Evolutionary conservation across 1,139 yeast genomes (phyloP).

Genomic region (Wickerhamomyces sp.): DNA sequence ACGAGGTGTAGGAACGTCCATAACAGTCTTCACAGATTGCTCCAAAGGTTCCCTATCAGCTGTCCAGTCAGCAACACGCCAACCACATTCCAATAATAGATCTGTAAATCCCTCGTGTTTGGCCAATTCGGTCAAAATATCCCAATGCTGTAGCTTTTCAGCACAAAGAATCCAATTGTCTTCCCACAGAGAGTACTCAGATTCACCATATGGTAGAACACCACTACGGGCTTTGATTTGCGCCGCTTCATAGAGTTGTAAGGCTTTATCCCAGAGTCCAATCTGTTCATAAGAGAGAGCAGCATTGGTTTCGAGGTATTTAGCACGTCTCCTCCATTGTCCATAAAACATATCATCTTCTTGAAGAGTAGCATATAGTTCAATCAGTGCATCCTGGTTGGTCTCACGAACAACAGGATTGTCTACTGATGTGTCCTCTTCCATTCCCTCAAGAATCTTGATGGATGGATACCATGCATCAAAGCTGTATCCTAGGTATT

Average conservation of each 20-base stretch:
- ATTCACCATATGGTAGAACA: constrained; percentile 89
- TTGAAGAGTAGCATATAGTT: constrained; percentile 79
- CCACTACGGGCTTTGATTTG: constrained; percentile 97
- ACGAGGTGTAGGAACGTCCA: constrained; percentile 98
- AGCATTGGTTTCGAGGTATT: constrained; percentile 85
- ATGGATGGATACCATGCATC: constrained; percentile 92
- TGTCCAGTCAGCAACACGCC: constrained; percentile 99
- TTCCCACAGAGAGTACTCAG: constrained; percentile 96
- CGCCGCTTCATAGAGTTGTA: constrained; percentile 93
- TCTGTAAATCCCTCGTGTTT: constrained; percentile 98
- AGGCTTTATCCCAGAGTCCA: constrained; percentile 93
- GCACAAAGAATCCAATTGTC: constrained; percentile 98
- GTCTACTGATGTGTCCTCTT: constrained; percentile 59
- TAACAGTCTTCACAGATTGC: constrained; percentile 89
- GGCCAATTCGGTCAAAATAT: constrained; percentile 90
- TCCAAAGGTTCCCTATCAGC: constrained; percentile 92
- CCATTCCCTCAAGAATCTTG: constrained; percentile 72
- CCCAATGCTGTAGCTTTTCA: constrained; percentile 98
- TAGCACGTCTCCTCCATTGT: constrained; percentile 93
- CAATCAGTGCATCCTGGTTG: constrained; percentile 86
- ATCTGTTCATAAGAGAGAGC: constrained; percentile 93
- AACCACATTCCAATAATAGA: constrained; percentile 90
- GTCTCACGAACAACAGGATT: constrained; percentile 76
- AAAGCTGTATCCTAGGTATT: constrained; percentile 81
- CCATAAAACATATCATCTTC: constrained; percentile 98